Conservation (phyloP, 73 alveolate species). For the Urostyla sp. region DNA sequence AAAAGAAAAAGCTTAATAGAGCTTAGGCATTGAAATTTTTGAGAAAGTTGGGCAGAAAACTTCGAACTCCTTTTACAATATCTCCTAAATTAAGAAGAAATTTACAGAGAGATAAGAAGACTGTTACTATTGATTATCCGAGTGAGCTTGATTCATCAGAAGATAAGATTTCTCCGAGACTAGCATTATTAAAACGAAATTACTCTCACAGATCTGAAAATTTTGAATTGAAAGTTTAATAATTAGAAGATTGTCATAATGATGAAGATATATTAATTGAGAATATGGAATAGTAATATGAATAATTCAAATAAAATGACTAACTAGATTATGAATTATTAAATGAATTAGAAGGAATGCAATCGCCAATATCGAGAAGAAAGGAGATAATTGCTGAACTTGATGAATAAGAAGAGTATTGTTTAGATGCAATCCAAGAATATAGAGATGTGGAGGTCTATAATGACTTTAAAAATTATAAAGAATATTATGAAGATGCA, state of each 20-base stretch:
- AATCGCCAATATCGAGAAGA: neutral
- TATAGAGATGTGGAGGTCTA: neutral
- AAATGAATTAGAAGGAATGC: neutral
- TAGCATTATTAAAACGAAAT: constrained; percentile 5
- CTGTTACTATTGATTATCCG: neutral
- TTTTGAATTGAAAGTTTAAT: too few species aligned
- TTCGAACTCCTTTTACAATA: too few species aligned
- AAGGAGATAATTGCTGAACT: neutral
- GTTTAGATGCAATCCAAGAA: neutral
- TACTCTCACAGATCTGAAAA: too few species aligned
- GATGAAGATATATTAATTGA: neutral
- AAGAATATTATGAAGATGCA: neutral
- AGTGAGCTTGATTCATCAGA: constrained; percentile 15
- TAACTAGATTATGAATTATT: neutral
- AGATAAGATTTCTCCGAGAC: constrained; percentile 9
- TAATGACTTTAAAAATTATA: neutral
- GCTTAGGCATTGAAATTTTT: neutral
- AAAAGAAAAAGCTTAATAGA: neutral
- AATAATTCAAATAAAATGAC: too few species aligned
- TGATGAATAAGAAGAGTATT: neutral
- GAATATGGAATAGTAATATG: neutral
- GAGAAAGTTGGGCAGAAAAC: neutral
- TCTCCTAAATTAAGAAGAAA: too few species aligned
- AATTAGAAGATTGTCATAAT: neutral
- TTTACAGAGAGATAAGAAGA: too few species aligned